Evolutionary conservation across 2,329 filamentous ascomycete species (phyloP), one percentile per base, ranked within the genome.

Genomic region (Phyllachora maydis): DNA sequence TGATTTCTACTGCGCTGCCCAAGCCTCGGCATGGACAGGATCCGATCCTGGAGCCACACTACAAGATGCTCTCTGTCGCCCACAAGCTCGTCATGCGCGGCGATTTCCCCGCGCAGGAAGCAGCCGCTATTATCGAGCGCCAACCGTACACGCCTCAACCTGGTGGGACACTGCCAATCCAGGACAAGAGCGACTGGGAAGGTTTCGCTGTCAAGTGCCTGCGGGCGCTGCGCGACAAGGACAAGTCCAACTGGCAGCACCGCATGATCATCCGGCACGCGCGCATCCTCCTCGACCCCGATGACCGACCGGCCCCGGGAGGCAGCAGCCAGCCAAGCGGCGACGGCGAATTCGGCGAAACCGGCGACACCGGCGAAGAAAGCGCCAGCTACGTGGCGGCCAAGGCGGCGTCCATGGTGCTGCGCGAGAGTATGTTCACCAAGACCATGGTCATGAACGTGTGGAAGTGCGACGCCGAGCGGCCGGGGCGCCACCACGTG

Each of bases 231-330:
- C 56, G 58, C 8, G 64, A 68, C 23, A 81, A 81, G 30, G 83
- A 93, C 47, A 90, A 91, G 52, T 76, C 78, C 1, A 85, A 88
- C 37, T 93, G 83, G 83, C 83, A 93, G 40, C 83, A 93, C 43
- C 74, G 83, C 11, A 82, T 93, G 50, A 78, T 81, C 25, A 71
- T 74, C 39, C 69, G 82, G 13, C 71, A 78, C 37, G 57, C 65
- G 2, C 51, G 49, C 16, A 61, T 70, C 11, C 36, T 68, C 6
- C 65, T 62, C 25, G 50, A 55, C 24, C 51, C 58, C 15, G 42
- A 47, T 18, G 41, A 45, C 20, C n/a, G n/a, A n/a, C n/a, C n/a
- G n/a, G n/a, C n/a, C n/a, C n/a, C n/a, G n/a, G n/a, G n/a, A n/a
- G n/a, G n/a, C n/a, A n/a, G n/a, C n/a, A n/a, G n/a, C n/a, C n/a